Percentiles rank a stretch among this genome's conserved stretches.
Conservation (phyloP, 345 rosid species). For the Corymbia maculata region DNA sequence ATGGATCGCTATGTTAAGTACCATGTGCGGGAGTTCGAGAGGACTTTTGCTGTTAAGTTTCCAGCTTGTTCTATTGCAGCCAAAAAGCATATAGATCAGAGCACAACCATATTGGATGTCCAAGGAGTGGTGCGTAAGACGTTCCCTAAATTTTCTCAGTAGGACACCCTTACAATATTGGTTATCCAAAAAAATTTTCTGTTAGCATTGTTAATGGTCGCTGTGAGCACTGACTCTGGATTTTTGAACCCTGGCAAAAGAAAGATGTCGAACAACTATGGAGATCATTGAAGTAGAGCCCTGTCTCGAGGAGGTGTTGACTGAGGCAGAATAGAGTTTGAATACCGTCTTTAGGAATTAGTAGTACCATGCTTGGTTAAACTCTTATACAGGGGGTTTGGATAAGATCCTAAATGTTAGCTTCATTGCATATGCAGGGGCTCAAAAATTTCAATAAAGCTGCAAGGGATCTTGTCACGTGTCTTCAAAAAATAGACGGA, state of each 20-base stretch:
- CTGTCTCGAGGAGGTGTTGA: not conserved
- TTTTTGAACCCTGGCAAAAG: not conserved
- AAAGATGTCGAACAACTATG: not conserved
- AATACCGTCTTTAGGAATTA: not conserved
- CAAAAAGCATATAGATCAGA: constrained; percentile 72
- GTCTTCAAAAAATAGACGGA: constrained; percentile 70
- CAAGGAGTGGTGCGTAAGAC: constrained; percentile 79
- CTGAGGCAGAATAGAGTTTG: not conserved
- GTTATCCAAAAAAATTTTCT: not conserved
- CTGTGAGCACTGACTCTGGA: not conserved
- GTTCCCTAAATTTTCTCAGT: not conserved
- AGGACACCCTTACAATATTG: not conserved
- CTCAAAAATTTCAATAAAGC: constrained; percentile 72
- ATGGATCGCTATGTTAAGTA: constrained; percentile 72
- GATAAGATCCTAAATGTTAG: not conserved
- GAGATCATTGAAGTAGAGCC: not conserved
- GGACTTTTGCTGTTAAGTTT: constrained; percentile 58
- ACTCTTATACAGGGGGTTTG: not conserved
- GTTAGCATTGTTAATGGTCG: not conserved
- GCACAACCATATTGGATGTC: constrained; percentile 87
- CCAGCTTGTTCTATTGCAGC: constrained; percentile 77
- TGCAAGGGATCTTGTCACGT: constrained; percentile 70
- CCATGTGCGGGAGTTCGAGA: constrained; percentile 85
- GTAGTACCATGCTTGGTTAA: not conserved
- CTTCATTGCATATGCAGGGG: constrained; percentile 37